phyloP scores from a whole-genome alignment of 1,284 basidiomycete genomes.

The Ceratobasidium theobromae region DNA sequence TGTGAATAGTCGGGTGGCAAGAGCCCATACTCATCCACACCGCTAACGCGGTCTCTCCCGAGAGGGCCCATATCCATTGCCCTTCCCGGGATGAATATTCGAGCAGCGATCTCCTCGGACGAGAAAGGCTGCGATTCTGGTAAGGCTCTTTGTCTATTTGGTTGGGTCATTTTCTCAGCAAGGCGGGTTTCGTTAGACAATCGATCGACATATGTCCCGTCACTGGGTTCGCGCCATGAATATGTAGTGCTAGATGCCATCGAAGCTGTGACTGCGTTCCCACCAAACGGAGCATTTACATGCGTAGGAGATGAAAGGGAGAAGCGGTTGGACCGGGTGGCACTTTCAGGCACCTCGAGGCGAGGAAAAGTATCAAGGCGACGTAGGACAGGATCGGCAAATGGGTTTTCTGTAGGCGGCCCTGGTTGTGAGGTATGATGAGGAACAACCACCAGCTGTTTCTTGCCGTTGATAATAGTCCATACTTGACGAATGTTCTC shows the following conservation, averaged over 20 bases:
- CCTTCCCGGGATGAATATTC: conserved; percentile 15
- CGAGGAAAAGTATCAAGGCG: conserved; percentile 3
- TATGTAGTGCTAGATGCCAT: neutral
- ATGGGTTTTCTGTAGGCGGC: neutral
- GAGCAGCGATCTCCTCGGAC: neutral
- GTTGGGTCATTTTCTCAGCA: neutral
- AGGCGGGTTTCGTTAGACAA: neutral
- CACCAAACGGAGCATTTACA: neutral
- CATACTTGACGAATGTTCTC: neutral
- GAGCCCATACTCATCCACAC: conserved; percentile 26
- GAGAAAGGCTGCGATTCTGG: neutral
- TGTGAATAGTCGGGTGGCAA: conserved; percentile 21
- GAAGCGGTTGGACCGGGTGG: neutral
- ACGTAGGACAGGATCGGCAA: conserved; percentile 13
- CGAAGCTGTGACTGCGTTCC: neutral
- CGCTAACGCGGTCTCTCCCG: neutral
- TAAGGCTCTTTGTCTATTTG: neutral
- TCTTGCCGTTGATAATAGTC: conserved; percentile 12
- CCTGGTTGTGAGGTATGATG: neutral
- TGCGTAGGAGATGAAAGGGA: neutral
- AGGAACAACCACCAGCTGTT: neutral
- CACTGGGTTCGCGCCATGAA: neutral
- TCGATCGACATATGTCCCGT: neutral
- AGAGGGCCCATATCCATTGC: conserved; percentile 26
- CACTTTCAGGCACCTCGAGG: neutral